phyloP scores from a whole-genome alignment of 176 grass and related monocot species.

The Aegilops umbellulata region DNA sequence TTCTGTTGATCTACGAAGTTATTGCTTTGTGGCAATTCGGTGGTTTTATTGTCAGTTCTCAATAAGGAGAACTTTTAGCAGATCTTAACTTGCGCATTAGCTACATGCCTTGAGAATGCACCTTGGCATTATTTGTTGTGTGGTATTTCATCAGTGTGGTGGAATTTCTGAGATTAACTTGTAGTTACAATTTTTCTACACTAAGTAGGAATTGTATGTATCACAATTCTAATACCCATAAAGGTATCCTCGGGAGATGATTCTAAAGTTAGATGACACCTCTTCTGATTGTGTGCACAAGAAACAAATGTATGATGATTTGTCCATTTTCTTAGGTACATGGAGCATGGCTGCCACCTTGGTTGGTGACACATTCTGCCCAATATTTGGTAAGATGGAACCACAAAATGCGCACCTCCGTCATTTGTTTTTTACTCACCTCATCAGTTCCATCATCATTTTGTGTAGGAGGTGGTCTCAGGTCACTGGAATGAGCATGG shows the following conservation, averaged over 20 bases:
- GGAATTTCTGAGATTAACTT: background rate
- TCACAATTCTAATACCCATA: background rate
- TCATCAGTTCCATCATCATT: background rate
- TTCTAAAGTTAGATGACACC: background rate
- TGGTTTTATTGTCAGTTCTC: background rate
- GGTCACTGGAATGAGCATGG: constrained; percentile 76
- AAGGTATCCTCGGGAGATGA: background rate
- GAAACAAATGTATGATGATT: background rate
- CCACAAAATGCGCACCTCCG: background rate
- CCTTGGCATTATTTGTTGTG: background rate
- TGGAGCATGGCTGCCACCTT: constrained; percentile 97
- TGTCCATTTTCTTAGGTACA: constrained; percentile 55
- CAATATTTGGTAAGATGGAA: constrained; percentile 47
- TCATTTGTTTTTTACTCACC: background rate
- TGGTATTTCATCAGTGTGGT: background rate
- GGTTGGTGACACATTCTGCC: constrained; percentile 59
- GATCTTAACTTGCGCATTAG: background rate
- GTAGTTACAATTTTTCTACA: constrained; percentile 1
- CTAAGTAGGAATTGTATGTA: background rate
- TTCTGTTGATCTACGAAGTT: constrained; percentile 1
- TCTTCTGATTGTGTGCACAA: background rate
- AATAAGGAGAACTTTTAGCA: constrained; percentile 17
- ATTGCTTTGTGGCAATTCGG: background rate
- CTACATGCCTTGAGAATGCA: background rate
- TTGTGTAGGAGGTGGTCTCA: constrained; percentile 66